These are phyloP conservation scores for Botrytis sinoallii DNA, from an alignment of 2,329 filamentous ascomycete genomes.

Conservation along the genomic window DNA sequence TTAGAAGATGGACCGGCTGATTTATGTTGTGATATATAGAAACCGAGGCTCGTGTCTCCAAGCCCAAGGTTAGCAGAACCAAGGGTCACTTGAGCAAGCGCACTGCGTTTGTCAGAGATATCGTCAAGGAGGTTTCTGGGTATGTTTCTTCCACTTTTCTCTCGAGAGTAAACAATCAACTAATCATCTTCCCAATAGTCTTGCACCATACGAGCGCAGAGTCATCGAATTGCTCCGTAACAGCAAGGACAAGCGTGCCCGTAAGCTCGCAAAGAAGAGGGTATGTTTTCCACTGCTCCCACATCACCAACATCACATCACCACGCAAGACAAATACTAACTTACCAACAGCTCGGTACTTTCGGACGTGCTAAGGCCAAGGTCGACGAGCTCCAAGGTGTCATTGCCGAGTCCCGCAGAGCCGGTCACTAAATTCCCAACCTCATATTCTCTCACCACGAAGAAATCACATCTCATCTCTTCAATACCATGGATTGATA, in stretches of 20 bases:
- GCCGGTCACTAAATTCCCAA: constrained; percentile 59
- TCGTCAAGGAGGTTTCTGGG: constrained; percentile 98
- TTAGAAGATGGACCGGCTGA: constrained; percentile 35
- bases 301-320: not conserved
- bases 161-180: not conserved
- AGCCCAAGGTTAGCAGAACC: constrained; percentile 76
- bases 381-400: constrained; percentile 97
- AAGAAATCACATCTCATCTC: constrained; percentile 33
- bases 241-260: constrained; percentile 98
- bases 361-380: constrained; percentile 99
- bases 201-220: constrained; percentile 95
- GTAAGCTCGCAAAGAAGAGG: constrained; percentile 99
- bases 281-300: constrained; percentile 51
- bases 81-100: constrained; percentile 97
- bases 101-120: constrained; percentile 93
- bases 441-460: constrained; percentile 20
- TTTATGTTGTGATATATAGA: constrained; percentile 51
- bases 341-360: constrained; percentile 73
- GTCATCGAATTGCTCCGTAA: constrained; percentile 99
- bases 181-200: constrained; percentile 46
- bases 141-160: constrained; percentile 49
- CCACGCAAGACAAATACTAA: constrained; percentile 14
- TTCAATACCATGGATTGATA: constrained; percentile 25
- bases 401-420: constrained; percentile 94
- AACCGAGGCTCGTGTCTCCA: constrained; percentile 74